Percentiles rank a stretch among this genome's conserved stretches.
Evolutionary conservation across 202 grass and related monocot species (phyloP).

Genomic region (Setaria viridis): DNA sequence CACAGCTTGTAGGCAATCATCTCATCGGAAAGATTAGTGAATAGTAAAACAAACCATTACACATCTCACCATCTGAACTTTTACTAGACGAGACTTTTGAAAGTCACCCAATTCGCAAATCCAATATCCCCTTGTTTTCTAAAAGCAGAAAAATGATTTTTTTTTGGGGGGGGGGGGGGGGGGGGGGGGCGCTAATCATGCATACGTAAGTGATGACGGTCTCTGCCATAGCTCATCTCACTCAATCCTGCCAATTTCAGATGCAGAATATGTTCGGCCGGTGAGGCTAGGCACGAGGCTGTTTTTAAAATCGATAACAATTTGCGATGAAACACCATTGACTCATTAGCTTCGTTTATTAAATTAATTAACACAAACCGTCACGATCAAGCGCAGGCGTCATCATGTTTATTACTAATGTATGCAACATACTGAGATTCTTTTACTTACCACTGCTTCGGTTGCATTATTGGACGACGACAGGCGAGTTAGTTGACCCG

Average conservation of each 20-base stretch:
- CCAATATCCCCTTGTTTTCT: not conserved
- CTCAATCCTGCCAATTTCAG: not conserved
- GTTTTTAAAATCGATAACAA: not conserved
- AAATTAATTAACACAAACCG: not conserved
- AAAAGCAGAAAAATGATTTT: not conserved
- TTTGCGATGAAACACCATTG: not conserved
- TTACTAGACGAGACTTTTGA: too few relatives aligned
- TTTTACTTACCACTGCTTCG: not conserved
- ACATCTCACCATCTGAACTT: too few relatives aligned
- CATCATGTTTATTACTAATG: not conserved
- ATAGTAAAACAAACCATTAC: too few relatives aligned
- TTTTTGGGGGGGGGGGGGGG: too few relatives aligned
- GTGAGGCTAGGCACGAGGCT: too few relatives aligned
- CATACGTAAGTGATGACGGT: not conserved
- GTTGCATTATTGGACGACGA: not conserved
- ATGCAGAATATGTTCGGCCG: too few relatives aligned
- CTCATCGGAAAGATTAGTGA: too few relatives aligned
- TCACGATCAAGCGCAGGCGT: not conserved
- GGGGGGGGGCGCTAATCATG: too few relatives aligned
- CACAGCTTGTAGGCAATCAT: too few relatives aligned
- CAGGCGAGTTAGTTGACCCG: not conserved
- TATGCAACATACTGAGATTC: not conserved
- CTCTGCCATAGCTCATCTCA: not conserved
- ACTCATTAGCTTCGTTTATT: not conserved
- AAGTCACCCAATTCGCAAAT: too few relatives aligned